Conservation (phyloP, 139 green algal genomes). For the Chlamydomonas asymmetrica region DNA sequence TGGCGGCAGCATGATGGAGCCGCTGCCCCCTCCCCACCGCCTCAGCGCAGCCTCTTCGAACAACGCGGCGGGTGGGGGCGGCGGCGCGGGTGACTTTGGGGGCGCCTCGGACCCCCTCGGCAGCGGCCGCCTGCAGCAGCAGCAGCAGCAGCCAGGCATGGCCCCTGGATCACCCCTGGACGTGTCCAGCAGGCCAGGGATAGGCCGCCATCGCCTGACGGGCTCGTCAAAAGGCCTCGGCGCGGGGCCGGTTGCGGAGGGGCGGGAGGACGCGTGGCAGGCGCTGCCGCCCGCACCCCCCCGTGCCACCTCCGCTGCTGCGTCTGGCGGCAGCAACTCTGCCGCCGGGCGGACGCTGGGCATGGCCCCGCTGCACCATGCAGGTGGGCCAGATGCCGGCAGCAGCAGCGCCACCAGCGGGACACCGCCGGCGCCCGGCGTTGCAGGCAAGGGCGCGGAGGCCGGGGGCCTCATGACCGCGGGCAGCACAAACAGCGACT, state of each 20-base stretch:
- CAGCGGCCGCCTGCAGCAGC: slow-evolving; percentile 4
- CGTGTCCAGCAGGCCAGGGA: too few species aligned
- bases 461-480: too few species aligned
- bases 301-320: too few species aligned
- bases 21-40: too few species aligned
- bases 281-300: too few species aligned
- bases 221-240: too few species aligned
- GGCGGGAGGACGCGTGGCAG: too few species aligned
- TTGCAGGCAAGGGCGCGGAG: not conserved
- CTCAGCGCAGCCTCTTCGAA: too few species aligned
- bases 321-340: not conserved
- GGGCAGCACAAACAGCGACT: too few species aligned
- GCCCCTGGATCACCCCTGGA: not conserved
- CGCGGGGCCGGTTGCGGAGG: too few species aligned
- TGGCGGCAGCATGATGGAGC: too few species aligned
- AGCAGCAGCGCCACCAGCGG: slow-evolving; percentile 10
- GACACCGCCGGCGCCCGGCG: not conserved
- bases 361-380: not conserved
- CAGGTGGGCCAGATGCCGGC: not conserved
- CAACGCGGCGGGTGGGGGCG: not conserved
- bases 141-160: slow-evolving; percentile 10
- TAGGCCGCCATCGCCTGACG: too few species aligned
- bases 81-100: not conserved
- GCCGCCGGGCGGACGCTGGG: not conserved
- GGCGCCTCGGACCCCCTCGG: not conserved